A percentile compares a stretch with the other conserved stretches of the same genome.
phyloP scores from a whole-genome alignment of 768 basidiomycete species.

The Tulasnella calospora region DNA sequence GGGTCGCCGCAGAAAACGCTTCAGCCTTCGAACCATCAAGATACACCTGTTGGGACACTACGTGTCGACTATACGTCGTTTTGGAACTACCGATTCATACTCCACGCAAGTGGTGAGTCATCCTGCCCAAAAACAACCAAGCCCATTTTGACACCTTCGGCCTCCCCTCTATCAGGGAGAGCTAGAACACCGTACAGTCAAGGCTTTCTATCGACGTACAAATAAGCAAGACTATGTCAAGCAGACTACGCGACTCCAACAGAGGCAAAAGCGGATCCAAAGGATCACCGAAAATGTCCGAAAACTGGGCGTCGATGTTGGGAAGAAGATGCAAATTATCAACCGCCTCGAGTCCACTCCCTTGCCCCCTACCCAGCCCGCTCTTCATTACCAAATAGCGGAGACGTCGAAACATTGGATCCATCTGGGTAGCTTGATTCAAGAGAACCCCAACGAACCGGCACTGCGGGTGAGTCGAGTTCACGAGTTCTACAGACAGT shows the following conservation, averaged over 20 bases:
- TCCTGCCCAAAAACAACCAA: constrained; percentile 9
- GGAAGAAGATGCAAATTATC: neutral
- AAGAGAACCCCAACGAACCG: neutral
- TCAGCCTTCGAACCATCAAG: constrained; percentile 17
- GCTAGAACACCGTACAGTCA: neutral
- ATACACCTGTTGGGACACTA: constrained; percentile 14
- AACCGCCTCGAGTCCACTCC: neutral
- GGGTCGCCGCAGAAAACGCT: neutral
- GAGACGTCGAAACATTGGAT: neutral
- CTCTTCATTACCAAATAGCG: neutral
- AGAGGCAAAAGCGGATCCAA: neutral
- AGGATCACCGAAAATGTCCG: neutral
- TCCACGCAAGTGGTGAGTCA: neutral
- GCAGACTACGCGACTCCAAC: neutral
- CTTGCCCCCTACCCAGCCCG: neutral
- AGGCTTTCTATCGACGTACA: neutral
- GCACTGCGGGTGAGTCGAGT: neutral
- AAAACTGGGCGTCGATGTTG: neutral
- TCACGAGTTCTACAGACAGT: too few species aligned
- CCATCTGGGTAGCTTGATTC: neutral
- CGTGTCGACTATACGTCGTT: neutral
- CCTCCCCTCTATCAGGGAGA: neutral
- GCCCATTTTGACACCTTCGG: too few species aligned
- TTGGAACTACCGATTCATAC: neutral
- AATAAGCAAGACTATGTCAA: neutral